A percentile compares a stretch with the other conserved stretches of the same genome.
phyloP scores from a whole-genome alignment of 1,284 basidiomycete genomes.

The Austropuccinia psidii region DNA sequence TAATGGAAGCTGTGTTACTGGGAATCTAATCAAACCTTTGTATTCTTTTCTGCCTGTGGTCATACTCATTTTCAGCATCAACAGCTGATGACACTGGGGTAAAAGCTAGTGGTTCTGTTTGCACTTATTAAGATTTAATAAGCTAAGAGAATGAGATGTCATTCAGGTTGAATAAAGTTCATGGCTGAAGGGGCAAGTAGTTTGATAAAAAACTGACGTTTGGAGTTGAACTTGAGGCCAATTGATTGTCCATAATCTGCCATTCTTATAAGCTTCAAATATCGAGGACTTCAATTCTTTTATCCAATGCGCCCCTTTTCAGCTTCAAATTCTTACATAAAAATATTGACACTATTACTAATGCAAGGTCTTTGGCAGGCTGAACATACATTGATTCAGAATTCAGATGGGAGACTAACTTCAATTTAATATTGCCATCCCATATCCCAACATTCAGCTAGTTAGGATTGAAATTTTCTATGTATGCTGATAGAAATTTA shows the following conservation, averaged over 20 bases:
- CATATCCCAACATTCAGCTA: no score
- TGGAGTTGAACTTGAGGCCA: constrained; percentile 72
- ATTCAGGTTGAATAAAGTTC: constrained; percentile 36
- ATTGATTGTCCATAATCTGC: constrained; percentile 77
- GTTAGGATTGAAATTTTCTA: no score
- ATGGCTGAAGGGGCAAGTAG: constrained; percentile 39
- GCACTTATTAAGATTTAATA: constrained; percentile 57
- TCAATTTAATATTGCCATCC: no score
- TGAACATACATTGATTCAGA: no score
- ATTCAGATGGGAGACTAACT: no score
- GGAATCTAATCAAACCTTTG: constrained; percentile 44
- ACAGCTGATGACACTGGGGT: neutral
- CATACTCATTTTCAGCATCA: constrained; percentile 40
- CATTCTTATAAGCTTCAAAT: constrained; percentile 51
- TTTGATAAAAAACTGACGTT: constrained; percentile 56
- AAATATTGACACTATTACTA: no score
- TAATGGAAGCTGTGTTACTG: constrained; percentile 40
- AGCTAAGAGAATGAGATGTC: constrained; percentile 53
- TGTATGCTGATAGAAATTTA: no score
- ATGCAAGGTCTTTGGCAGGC: no score
- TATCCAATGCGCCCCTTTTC: no score
- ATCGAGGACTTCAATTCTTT: constrained; percentile 49
- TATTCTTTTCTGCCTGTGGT: constrained; percentile 43
- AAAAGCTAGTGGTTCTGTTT: constrained; percentile 49
- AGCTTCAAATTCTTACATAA: no score